Evolutionary conservation across 257 asterid species (phyloP).

Genomic region (Solanum lycopersicoides): DNA sequence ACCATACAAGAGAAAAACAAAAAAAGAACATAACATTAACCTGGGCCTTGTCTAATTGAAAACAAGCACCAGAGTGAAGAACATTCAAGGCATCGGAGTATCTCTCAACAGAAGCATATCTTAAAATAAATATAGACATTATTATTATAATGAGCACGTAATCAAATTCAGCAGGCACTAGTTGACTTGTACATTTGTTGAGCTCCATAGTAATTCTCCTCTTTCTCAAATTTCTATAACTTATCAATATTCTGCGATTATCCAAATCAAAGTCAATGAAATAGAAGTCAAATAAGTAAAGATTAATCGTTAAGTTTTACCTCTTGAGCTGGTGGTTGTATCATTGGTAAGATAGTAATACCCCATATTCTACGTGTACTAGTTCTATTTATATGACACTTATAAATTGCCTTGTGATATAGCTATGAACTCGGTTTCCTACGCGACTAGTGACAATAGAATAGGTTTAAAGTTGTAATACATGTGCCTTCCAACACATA

Average conservation of each 20-base stretch:
- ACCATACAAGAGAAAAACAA: background rate
- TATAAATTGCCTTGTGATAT: too few species aligned
- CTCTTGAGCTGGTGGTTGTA: slow-evolving; percentile 68
- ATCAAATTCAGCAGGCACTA: slow-evolving; percentile 39
- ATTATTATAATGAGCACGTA: background rate
- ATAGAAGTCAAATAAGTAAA: background rate
- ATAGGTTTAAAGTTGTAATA: too few species aligned
- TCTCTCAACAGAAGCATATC: slow-evolving; percentile 57
- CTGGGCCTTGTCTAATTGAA: slow-evolving; percentile 77
- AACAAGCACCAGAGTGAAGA: slow-evolving; percentile 87
- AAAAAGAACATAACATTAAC: slow-evolving; percentile 8
- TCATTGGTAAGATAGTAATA: slow-evolving; percentile 6
- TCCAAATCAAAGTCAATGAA: background rate
- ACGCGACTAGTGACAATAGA: too few species aligned
- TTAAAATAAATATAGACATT: slow-evolving; percentile 8
- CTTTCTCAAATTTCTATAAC: slow-evolving; percentile 61
- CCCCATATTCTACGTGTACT: too few species aligned
- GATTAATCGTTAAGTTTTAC: slow-evolving; percentile 9
- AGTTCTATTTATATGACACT: too few species aligned
- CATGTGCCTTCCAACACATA: too few species aligned
- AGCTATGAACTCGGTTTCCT: too few species aligned
- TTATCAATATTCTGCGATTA: slow-evolving; percentile 56
- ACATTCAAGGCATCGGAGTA: slow-evolving; percentile 64
- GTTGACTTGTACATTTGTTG: slow-evolving; percentile 91
- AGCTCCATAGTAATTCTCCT: slow-evolving; percentile 90